Base-by-base conservation (phyloP, 116 monocot genomes). In the Iris pallida region DNA sequence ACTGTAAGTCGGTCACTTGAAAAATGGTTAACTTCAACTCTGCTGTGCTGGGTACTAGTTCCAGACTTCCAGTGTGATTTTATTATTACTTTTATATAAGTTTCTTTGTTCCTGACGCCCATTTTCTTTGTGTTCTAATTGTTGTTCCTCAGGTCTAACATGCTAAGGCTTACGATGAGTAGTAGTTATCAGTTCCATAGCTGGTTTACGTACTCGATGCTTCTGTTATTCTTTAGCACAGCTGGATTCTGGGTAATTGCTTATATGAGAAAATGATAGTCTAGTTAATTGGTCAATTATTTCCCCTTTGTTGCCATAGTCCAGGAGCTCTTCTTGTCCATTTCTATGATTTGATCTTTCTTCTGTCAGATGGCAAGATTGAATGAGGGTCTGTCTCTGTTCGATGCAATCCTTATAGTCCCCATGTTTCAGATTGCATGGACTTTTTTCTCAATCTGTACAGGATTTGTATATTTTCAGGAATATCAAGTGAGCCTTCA, bases 401-500 rank as follows among this genome's bases (percentile, higher is more conserved):
- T 92, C 57, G 97, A 97, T 85, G 92, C 85, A 71, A 97, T 97
- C 72, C 75, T 97, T 59, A 90, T 97, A 64, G 97, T 89, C 53
- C 97, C 97, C 52, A 97, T 92, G 92, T 97, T 97, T 76, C 97
- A 97, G 75, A 92, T 97, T 75, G 87, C 85, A 59, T 97, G 97
- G 97, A 97, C 97, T 71, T 97, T 97, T 71, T 97, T 97, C 71
- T 97, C 97, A 30, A 90, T 92, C 60, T 97, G 85, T 73, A 97
- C 97, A 62, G 92, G 97, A 69, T 92, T 97, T 81, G 78, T 97
- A 20, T 97, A 97, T 78, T 97, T 97, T 59, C 92, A 92, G 63
- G 97, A 97, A 74, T 97, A 97, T 76, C 87, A 90, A 75, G 96
- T 89, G 65, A 74, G 81, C 45, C 20, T 55, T 15, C 53, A 42